phyloP scores from a whole-genome alignment of 176 grass and related monocot species.

The Oryza glaberrima region DNA sequence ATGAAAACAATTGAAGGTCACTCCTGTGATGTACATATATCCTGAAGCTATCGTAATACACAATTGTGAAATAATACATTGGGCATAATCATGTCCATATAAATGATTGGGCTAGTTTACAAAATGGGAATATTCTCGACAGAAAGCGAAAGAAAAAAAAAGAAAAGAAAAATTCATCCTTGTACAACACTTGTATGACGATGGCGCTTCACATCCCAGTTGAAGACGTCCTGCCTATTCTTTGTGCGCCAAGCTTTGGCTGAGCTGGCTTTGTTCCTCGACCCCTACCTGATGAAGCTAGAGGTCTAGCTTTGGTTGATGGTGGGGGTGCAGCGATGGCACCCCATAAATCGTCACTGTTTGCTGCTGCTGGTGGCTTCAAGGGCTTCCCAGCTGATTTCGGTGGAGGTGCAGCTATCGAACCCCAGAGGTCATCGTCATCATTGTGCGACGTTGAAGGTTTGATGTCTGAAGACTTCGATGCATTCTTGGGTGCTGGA shows the following conservation, averaged over 20 bases:
- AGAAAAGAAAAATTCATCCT: slow-evolving; percentile 35
- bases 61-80: slow-evolving; percentile 42
- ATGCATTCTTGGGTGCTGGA: slow-evolving; percentile 56
- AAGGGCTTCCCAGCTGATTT: slow-evolving; percentile 66
- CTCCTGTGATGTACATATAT: slow-evolving; percentile 42
- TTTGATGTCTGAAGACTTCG: slow-evolving; percentile 58
- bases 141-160: background rate
- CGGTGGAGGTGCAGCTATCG: slow-evolving; percentile 77
- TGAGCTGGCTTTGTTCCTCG: slow-evolving; percentile 72
- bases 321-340: slow-evolving; percentile 90
- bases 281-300: slow-evolving; percentile 75
- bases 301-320: slow-evolving; percentile 83
- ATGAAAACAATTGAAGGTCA: slow-evolving; percentile 27
- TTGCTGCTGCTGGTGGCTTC: slow-evolving; percentile 45
- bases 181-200: slow-evolving; percentile 47
- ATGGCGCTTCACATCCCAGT: slow-evolving; percentile 50
- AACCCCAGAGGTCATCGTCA: slow-evolving; percentile 85
- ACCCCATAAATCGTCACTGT: slow-evolving; percentile 78
- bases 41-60: slow-evolving; percentile 40
- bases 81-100: slow-evolving; percentile 51
- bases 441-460: slow-evolving; percentile 49
- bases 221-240: slow-evolving; percentile 73
- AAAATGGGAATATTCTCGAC: slow-evolving; percentile 51
- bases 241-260: slow-evolving; percentile 92
- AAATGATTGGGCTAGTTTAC: slow-evolving; percentile 63